Evolutionary conservation across 1,139 yeast genomes (phyloP).

Genomic region (Blastobotrys ciferrii): DNA sequence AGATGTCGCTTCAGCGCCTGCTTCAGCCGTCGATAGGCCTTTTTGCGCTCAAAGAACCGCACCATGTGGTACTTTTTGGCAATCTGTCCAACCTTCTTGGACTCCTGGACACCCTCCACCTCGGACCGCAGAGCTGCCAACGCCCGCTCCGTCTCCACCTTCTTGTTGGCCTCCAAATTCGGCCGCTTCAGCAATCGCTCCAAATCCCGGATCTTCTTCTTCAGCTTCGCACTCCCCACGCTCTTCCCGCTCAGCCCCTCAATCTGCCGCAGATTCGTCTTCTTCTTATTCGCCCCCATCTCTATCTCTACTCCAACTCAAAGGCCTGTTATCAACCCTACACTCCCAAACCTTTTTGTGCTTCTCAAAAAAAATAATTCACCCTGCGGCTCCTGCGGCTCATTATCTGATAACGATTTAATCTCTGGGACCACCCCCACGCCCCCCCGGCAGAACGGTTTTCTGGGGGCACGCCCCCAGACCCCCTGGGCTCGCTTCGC

Average conservation of each 20-base stretch:
- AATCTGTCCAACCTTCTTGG: conserved; percentile 52
- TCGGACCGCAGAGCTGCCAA: conserved; percentile 70
- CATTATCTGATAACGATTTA: too few relatives aligned
- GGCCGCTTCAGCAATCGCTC: conserved; percentile 51
- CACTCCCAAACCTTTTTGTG: conserved; percentile 3
- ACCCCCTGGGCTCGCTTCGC: too few relatives aligned
- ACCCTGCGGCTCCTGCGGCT: neutral
- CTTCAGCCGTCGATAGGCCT: conserved; percentile 74
- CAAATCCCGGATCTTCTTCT: conserved; percentile 84
- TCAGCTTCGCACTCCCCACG: conserved; percentile 41
- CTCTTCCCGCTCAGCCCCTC: conserved; percentile 9
- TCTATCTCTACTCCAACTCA: too few relatives aligned
- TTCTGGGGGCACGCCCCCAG: too few relatives aligned
- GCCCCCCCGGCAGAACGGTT: neutral
- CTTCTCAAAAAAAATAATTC: neutral
- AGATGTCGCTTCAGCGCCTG: conserved; percentile 50
- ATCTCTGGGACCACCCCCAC: too few relatives aligned
- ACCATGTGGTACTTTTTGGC: conserved; percentile 93
- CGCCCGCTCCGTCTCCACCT: conserved; percentile 83
- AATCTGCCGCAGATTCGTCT: conserved; percentile 9
- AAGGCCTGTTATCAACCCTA: conserved; percentile 1
- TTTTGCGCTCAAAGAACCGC: conserved; percentile 84
- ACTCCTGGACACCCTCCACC: conserved; percentile 52
- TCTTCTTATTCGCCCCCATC: conserved; percentile 1
- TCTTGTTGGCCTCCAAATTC: conserved; percentile 66